Evolutionary conservation across 2,329 filamentous ascomycete species (phyloP), one percentile per base, ranked within the genome.

Genomic region (Gliomastix tumulicola): DNA sequence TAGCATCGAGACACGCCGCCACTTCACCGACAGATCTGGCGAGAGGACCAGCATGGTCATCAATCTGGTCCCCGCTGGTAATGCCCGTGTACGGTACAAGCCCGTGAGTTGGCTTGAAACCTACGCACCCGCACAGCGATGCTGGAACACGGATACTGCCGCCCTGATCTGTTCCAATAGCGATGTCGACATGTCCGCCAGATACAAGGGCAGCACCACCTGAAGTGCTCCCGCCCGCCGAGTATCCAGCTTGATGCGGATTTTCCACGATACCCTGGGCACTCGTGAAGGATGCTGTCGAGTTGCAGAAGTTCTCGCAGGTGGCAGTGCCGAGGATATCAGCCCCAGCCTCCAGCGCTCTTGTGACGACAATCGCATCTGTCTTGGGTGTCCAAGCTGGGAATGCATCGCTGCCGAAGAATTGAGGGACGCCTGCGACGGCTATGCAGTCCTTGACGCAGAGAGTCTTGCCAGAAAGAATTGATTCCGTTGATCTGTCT

Each of bases 371-470:
- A 0, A 69, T 74, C 0, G 74, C 72, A 48, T 77, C 73, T 4
- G 67, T 68, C 6, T 51, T 57, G 0, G 72, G 69, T 0, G 60
- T 68, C 71, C 71, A 76, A 0, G 62, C 58, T 2, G 49, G 59
- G 40, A 65, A 68, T 12, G 65, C 63, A 42, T 74, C 66, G 30
- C 65, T 75, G 1, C 73, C 70, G 30, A 67, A 63, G 37, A 74
- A 62, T 36, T 73, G 68, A 0, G 72, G 71, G 2, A 77, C 67
- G 0, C 64, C 67, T 3, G 69, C 69, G 2, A 76, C 69, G 4
- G 68, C 65, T 25, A 76, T 67, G 21, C 69, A 71, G 43, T 77
- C 73, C 45, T 76, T 76, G 12, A 76, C 41, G 39, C 67, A 70
- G 4, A 74, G 46, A 0, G 60, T 66, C 34, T 68, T 74, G 0